A percentile compares a stretch with the other conserved stretches of the same genome.
phyloP scores from a whole-genome alignment of 345 rosid genomes.

The Nasturtium officinale region DNA sequence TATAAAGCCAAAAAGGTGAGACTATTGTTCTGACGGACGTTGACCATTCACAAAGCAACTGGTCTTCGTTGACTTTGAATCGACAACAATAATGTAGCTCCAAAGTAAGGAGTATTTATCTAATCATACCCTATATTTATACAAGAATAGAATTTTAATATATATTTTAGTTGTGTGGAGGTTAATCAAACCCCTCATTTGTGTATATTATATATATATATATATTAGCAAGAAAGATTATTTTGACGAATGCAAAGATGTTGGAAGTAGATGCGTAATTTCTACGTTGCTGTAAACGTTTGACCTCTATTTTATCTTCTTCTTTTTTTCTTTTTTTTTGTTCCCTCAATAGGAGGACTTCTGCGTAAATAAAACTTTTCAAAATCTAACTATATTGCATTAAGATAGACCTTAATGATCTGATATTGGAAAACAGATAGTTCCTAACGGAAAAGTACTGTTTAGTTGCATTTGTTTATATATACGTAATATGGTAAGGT shows the following conservation, averaged over 20 bases:
- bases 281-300: conserved; percentile 33
- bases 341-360: neutral
- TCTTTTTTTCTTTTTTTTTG: conserved; percentile 15
- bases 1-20: conserved; percentile 13
- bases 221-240: conserved; percentile 18
- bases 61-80: conserved; percentile 39
- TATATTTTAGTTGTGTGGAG: neutral
- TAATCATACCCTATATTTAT: conserved; percentile 1
- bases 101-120: conserved; percentile 19
- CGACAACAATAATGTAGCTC: conserved; percentile 35
- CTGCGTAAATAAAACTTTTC: neutral
- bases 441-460: neutral
- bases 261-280: conserved; percentile 29
- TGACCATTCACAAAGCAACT: conserved; percentile 25
- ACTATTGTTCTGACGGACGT: conserved; percentile 10
- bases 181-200: no score
- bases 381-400: conserved; percentile 4
- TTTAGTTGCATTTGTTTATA: neutral
- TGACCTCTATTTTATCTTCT: conserved; percentile 33
- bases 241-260: conserved; percentile 34
- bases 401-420: neutral
- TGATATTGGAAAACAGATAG: neutral
- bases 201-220: conserved; percentile 9
- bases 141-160: neutral
- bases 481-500: neutral